Conservation (phyloP, 768 basidiomycete species). For the Solioccasus polychromus region DNA sequence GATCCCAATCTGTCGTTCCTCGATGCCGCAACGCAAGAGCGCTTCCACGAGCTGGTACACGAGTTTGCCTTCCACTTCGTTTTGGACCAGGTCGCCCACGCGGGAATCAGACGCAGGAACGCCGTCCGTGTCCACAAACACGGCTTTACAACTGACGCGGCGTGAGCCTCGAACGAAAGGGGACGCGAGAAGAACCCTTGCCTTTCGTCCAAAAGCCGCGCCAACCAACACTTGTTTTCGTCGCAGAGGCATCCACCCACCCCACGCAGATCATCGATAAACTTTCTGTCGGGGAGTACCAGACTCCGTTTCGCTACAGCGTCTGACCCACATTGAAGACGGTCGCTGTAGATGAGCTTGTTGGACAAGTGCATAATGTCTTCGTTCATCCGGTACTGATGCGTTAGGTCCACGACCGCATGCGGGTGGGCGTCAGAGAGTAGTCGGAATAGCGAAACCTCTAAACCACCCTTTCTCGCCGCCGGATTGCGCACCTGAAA, state of each 20-base stretch:
- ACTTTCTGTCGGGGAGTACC: constrained; percentile 45
- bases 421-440: constrained; percentile 85
- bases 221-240: constrained; percentile 65
- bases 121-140: constrained; percentile 92
- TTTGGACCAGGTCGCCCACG: constrained; percentile 88
- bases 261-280: constrained; percentile 45
- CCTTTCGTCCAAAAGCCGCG: constrained; percentile 61
- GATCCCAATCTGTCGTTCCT: constrained; percentile 73
- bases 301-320: constrained; percentile 62
- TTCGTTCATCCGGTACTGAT: constrained; percentile 96
- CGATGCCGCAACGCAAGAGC: constrained; percentile 62
- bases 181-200: constrained; percentile 27
- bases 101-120: constrained; percentile 78
- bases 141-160: constrained; percentile 64
- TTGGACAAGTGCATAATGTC: constrained; percentile 95
- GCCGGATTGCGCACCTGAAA: constrained; percentile 74
- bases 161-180: background rate
- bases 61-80: constrained; percentile 72
- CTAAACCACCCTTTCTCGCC: constrained; percentile 84
- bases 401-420: constrained; percentile 78
- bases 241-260: constrained; percentile 29
- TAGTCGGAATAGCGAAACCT: constrained; percentile 84
- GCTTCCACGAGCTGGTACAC: constrained; percentile 67
- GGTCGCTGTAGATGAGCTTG: constrained; percentile 75
- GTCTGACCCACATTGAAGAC: constrained; percentile 76